Percentiles rank a stretch among this genome's conserved stretches.
These are phyloP conservation scores for Biscogniauxia sp. DNA, from an alignment of 2,329 filamentous ascomycete species.

Conservation along the genomic window DNA sequence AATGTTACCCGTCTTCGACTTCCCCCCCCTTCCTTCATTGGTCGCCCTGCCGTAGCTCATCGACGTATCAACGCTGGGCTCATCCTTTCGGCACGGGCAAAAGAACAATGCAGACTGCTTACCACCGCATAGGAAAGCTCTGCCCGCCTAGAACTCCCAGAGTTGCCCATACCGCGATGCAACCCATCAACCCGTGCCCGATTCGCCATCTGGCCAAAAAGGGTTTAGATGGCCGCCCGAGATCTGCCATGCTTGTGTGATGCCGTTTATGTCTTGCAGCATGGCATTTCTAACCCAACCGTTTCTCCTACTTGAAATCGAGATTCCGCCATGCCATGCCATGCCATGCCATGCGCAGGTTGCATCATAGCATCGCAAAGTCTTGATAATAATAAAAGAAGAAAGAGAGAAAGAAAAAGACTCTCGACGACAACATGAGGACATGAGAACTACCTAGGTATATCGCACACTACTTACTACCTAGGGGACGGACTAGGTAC, in stretches of 20 bases:
- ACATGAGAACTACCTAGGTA: neutral
- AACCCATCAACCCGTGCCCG: neutral
- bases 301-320: neutral
- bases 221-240: neutral
- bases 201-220: neutral
- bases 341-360: neutral
- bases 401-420: neutral
- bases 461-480: neutral
- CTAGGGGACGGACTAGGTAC: constrained; percentile 2
- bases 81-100: neutral
- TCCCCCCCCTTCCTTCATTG: constrained; percentile 1
- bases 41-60: neutral
- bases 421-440: constrained; percentile 2
- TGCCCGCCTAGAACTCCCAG: neutral
- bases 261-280: neutral
- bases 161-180: neutral
- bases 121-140: neutral
- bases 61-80: neutral
- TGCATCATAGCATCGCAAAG: neutral
- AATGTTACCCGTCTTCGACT: neutral
- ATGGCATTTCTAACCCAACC: neutral
- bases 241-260: neutral
- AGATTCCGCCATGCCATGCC: neutral
- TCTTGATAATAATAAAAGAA: neutral
- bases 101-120: neutral